Evolutionary conservation across 208 protist species (phyloP), one percentile per base, ranked within the genome.

Genomic region (Acanthamoeba sp.): DNA sequence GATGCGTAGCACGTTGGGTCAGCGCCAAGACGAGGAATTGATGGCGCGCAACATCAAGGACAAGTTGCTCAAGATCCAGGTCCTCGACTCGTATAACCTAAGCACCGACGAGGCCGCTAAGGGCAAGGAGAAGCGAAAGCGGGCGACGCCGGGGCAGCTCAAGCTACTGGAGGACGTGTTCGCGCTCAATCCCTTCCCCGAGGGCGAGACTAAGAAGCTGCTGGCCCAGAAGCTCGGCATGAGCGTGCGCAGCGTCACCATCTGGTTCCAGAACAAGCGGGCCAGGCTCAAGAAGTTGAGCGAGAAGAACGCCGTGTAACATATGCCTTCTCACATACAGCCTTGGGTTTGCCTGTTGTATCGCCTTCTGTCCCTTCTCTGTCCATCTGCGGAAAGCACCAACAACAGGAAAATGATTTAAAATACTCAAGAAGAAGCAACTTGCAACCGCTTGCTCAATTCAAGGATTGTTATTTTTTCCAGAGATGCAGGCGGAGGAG

Each of bases 211-310:
- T 32, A 91, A 91, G 85, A 7, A 91, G 62, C 40, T 91, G 32
- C 29, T 91, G 16, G 85, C 85, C 14, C 50, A 91, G 85, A 91
- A 36, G 85, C 85, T 91, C 18, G 85, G 85, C 34, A 91, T 91
- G 85, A 73, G 40, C 55, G 24, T 73, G 14, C 52, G 85, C 59
- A 87, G 78, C 78, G 38, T 87, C 29, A 87, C 78, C 78, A 59
- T 87, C 38, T 87, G 78, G 78, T 87, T 91, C 85, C 85, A 91
- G 85, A 91, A 91, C 34, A 91, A 91, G 55, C 10, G 85, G 10
- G 85, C 85, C 29, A 6, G 85, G 9, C 85, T 91, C 57, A 91
- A 91, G 85, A 91, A 71, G 84, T 80, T 66, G 1, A 24, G 9
- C n/a, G 59, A 66, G 59, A 66, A 66, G 59, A 66, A 7, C 2